Evolutionary conservation across 768 basidiomycete species (phyloP).

Genomic region (Tricholoma furcatifolium): DNA sequence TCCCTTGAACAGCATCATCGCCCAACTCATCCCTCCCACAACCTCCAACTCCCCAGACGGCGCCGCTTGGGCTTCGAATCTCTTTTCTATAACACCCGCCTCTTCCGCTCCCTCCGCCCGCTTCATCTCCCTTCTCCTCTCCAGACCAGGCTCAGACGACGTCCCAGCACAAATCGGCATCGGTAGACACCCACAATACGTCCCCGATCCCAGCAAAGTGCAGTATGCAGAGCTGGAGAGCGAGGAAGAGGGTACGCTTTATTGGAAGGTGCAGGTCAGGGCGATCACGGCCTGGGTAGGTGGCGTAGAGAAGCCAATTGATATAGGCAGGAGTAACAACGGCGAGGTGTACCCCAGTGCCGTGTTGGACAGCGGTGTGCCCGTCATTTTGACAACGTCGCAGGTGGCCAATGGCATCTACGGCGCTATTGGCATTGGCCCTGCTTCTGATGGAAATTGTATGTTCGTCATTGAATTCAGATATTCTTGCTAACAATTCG

Average conservation of each 20-base stretch:
- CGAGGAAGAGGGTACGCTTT: constrained; percentile 40
- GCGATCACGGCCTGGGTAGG: constrained; percentile 63
- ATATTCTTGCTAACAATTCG: background rate
- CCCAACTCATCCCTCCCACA: constrained; percentile 45
- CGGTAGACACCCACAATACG: constrained; percentile 62
- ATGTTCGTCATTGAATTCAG: constrained; percentile 23
- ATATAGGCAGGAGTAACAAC: constrained; percentile 36
- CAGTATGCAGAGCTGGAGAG: constrained; percentile 47
- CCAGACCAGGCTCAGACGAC: constrained; percentile 59
- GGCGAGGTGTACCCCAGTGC: constrained; percentile 55
- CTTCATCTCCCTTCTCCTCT: constrained; percentile 67
- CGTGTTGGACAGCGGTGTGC: constrained; percentile 72
- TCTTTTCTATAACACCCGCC: constrained; percentile 64
- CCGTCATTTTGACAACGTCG: constrained; percentile 60
- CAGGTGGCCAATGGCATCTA: constrained; percentile 73
- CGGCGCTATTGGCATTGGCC: constrained; percentile 64
- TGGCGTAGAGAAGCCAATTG: constrained; percentile 37
- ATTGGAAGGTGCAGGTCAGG: constrained; percentile 61
- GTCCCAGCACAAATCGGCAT: constrained; percentile 66
- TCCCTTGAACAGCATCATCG: constrained; percentile 69
- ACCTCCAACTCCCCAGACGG: constrained; percentile 57
- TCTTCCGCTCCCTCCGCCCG: constrained; percentile 52
- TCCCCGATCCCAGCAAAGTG: constrained; percentile 51
- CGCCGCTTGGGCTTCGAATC: constrained; percentile 64
- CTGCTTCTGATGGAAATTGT: constrained; percentile 65